Evolutionary conservation across 2,329 filamentous ascomycete species (phyloP).

Genomic region (Fusarium xylarioides): DNA sequence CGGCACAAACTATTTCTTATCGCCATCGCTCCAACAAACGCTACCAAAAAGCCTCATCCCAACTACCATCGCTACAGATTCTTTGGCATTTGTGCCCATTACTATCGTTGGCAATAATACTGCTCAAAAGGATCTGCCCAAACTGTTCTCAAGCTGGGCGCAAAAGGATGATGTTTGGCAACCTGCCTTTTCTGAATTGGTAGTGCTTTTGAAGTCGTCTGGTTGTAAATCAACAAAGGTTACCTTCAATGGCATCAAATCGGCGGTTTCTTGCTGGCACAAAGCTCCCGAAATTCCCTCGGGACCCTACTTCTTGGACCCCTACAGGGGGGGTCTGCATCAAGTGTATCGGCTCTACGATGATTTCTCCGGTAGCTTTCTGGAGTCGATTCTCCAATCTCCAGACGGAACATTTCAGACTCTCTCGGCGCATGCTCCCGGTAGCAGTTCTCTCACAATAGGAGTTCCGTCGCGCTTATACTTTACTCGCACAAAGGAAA

Average conservation of each 20-base stretch:
- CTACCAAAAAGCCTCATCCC: not conserved
- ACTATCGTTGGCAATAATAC: not conserved
- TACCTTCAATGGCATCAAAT: not conserved
- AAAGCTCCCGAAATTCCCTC: not conserved
- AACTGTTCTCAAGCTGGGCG: not conserved
- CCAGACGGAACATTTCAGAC: not conserved
- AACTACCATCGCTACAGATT: accelerated
- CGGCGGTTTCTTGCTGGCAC: not conserved
- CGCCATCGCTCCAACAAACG: not conserved
- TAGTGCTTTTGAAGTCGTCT: not conserved
- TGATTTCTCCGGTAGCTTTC: not conserved
- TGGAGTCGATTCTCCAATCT: not conserved
- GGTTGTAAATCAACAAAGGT: not conserved
- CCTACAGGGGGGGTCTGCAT: accelerated
- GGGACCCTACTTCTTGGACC: not conserved
- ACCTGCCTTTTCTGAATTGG: not conserved
- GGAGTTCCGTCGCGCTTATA: slow-evolving; percentile 11
- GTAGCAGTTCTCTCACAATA: not conserved
- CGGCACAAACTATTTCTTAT: not conserved
- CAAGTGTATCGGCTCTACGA: not conserved
- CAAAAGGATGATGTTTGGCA: not conserved
- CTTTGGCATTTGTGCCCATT: not conserved
- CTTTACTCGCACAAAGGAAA: not conserved
- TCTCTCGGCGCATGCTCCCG: not conserved
- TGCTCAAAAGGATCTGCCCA: accelerated